A percentile compares a stretch with the other conserved stretches of the same genome.
These are phyloP conservation scores for Pythium scleroteichum DNA, from an alignment of 352 stramenopile genomes.

Conservation along the genomic window DNA sequence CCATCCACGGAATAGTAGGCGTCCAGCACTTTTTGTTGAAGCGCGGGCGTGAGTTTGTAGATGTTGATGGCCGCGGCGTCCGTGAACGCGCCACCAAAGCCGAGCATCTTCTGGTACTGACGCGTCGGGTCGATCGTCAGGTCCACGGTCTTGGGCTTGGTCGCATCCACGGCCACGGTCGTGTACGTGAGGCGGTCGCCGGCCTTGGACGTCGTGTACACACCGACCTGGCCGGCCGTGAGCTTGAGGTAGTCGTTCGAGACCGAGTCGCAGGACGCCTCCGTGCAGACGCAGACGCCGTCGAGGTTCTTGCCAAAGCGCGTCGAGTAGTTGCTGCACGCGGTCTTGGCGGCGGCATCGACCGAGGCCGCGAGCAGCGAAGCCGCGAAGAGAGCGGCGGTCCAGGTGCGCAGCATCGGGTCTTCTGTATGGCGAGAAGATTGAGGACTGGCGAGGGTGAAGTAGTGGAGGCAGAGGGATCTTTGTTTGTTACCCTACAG, in stretches of 20 bases:
- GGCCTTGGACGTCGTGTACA: constrained; percentile 50
- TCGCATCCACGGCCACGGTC: constrained; percentile 34
- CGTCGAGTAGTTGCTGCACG: constrained; percentile 35
- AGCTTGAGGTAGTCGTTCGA: constrained; percentile 51
- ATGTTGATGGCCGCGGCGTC: constrained; percentile 83
- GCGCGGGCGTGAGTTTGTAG: constrained; percentile 47
- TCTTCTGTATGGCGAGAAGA: neutral
- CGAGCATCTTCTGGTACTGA: constrained; percentile 80
- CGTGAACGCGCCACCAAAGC: constrained; percentile 90
- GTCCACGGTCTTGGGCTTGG: constrained; percentile 10
- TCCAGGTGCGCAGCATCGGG: neutral
- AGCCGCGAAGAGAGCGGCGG: neutral
- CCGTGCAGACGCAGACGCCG: constrained; percentile 60
- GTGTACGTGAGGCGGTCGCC: constrained; percentile 47
- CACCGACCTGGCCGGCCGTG: constrained; percentile 30
- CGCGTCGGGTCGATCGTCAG: constrained; percentile 42
- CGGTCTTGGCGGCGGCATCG: neutral
- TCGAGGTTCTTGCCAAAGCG: constrained; percentile 46
- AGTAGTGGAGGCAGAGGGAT: neutral
- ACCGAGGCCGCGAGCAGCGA: neutral
- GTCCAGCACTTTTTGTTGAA: constrained; percentile 57
- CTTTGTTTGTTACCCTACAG: no score
- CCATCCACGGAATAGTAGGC: constrained; percentile 77
- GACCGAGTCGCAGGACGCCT: constrained; percentile 45
- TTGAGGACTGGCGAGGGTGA: neutral